phyloP scores from a whole-genome alignment of 805 yeast genomes.

The Candida xiaguanensis region DNA sequence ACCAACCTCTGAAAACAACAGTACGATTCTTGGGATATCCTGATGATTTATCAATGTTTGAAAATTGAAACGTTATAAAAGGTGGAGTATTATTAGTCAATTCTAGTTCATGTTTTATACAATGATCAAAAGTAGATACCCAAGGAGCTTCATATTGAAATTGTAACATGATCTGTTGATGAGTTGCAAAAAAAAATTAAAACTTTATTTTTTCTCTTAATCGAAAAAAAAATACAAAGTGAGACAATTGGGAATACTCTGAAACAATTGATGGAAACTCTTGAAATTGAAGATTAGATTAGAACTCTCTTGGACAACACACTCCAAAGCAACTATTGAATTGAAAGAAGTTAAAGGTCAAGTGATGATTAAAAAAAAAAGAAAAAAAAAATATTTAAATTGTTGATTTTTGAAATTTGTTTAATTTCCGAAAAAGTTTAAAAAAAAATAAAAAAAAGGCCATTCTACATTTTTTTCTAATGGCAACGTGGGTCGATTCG shows the following conservation, averaged over 20 bases:
- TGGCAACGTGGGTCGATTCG: not conserved
- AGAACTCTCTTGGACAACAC: too few species aligned
- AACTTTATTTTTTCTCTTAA: not conserved
- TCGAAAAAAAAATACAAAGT: not conserved
- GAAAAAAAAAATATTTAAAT: not conserved
- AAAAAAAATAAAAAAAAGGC: not conserved
- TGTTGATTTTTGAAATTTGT: too few species aligned
- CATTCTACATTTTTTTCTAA: not conserved
- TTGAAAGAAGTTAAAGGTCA: not conserved
- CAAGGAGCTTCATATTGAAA: constrained; percentile 30
- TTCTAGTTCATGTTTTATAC: constrained; percentile 43
- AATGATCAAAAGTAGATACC: constrained; percentile 62
- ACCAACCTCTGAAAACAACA: constrained; percentile 68
- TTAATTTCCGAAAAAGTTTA: not conserved
- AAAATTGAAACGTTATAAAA: constrained; percentile 61
- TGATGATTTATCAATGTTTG: constrained; percentile 53
- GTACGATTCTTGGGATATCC: constrained; percentile 66
- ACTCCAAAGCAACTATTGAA: too few species aligned
- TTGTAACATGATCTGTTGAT: constrained; percentile 3
- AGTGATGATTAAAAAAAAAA: not conserved
- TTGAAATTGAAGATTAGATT: too few species aligned
- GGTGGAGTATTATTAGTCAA: constrained; percentile 30
- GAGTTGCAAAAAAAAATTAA: not conserved
- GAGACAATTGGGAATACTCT: too few species aligned
- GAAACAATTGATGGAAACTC: too few species aligned